Evolutionary conservation across 176 grass and related monocot genomes (phyloP), one percentile per base, ranked within the genome.

Genomic region (Carex parvula): DNA sequence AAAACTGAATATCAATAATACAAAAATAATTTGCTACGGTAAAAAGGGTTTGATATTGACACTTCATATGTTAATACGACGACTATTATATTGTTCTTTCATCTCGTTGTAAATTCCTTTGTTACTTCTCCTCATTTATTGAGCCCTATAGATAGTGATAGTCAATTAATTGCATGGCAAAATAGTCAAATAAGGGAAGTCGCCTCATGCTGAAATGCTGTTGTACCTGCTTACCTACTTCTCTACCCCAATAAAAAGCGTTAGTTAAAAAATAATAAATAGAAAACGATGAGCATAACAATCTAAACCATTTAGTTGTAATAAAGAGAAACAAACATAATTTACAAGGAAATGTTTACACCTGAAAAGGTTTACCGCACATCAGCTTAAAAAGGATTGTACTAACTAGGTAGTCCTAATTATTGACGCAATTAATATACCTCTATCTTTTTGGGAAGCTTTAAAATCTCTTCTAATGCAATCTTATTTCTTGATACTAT

Each of bases 181-280:
- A 44, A 70, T n/a, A 70, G 68, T 70, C 7, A 44, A 70, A 70
- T 16, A 17, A 70, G 67, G 67, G 67, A 70, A 70, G 32, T 42
- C 16, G 6, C 68, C 8, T 17, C 17, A 17, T 18, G 35, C 68
- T 70, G 33, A 42, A 70, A 70, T 70, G 68, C 68, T 42, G 68
- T 10, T 71, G 39, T 44, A 71, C 18, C 68, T 71, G 39, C 68
- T 71, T 41, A 20, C 37, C 68, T 12, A 71, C 39, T 18, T 46
- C 18, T 71, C 37, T 48, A 44, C 68, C 68, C 20, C 68, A 71
- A 71, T 42, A 71, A 71, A 71, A 71, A 71, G 39, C 18, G 6
- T 44, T 8, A 71, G 8, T 71, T 46, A 20, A 44, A 44, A 71
- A 11, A 18, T 69, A 69, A 69, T 35, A 71, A n/a, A 70, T 42